Evolutionary conservation across 345 rosid species (phyloP).

Genomic region (Syzygium jambos): DNA sequence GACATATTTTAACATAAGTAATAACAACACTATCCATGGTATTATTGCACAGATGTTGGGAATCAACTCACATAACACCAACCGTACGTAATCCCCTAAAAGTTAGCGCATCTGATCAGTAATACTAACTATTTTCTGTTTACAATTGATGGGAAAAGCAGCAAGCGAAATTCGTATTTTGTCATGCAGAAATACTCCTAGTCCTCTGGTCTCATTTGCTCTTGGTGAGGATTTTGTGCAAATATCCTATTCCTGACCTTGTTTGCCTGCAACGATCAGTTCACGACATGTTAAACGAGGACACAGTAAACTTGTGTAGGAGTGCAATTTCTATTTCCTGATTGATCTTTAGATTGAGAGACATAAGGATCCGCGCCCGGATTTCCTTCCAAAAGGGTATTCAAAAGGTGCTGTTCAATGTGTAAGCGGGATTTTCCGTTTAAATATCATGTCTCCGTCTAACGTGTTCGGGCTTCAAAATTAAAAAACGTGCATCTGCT

Average conservation of each 20-base stretch:
- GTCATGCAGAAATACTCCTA: background rate
- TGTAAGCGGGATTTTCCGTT: background rate
- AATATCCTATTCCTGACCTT: conserved; percentile 28
- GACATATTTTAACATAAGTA: too few species aligned
- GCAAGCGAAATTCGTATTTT: background rate
- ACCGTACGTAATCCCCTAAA: background rate
- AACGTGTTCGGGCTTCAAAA: background rate
- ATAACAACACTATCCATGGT: background rate
- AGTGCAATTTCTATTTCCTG: background rate
- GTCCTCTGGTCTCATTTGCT: background rate
- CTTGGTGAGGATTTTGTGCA: background rate
- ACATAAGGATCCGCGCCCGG: background rate
- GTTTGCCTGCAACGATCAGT: conserved; percentile 16
- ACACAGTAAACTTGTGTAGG: background rate
- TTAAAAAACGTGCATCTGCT: background rate
- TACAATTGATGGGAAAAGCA: background rate
- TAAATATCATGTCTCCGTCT: background rate
- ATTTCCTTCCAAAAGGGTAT: too few species aligned
- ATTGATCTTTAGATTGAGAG: background rate
- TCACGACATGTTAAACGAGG: background rate
- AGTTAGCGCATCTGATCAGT: background rate
- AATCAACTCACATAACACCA: background rate
- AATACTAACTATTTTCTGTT: background rate
- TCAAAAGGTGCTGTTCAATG: too few species aligned
- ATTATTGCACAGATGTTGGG: background rate